phyloP scores from a whole-genome alignment of 345 rosid species.

The Kandelia obovata region DNA sequence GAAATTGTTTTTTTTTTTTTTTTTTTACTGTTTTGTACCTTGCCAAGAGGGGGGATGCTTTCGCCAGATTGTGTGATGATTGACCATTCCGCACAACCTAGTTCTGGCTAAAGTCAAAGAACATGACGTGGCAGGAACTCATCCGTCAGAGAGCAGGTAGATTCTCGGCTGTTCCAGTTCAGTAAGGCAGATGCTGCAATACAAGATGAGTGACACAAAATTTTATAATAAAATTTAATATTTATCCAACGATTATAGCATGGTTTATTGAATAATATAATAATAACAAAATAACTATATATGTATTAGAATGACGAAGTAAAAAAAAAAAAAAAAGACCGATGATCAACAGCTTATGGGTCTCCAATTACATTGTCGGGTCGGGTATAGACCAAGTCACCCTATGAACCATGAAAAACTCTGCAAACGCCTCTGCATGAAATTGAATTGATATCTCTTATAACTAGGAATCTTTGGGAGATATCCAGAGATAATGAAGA shows the following conservation, averaged over 20 bases:
- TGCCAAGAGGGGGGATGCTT: neutral
- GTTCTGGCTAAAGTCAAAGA: too few relatives aligned
- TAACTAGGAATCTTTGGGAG: neutral
- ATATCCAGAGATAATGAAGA: neutral
- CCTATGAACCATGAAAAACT: neutral
- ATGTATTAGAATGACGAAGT: neutral
- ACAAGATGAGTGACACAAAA: too few relatives aligned
- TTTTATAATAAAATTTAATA: too few relatives aligned
- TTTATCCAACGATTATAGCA: too few relatives aligned
- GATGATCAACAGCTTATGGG: neutral
- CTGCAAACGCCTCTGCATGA: neutral
- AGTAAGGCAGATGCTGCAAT: too few relatives aligned
- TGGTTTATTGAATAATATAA: too few relatives aligned
- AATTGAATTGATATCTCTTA: neutral
- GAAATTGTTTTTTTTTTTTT: too few relatives aligned
- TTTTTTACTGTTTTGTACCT: neutral
- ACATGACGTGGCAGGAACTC: neutral
- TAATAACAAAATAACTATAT: too few relatives aligned
- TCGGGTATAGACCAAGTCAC: neutral
- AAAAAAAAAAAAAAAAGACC: neutral
- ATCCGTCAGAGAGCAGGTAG: neutral
- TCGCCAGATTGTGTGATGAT: neutral
- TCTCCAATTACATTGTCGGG: neutral
- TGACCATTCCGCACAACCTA: neutral
- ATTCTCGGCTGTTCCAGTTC: too few relatives aligned